Evolutionary conservation across 129 eudicot species (phyloP), one percentile per base, ranked within the genome.

Genomic region (Calendula officinalis): DNA sequence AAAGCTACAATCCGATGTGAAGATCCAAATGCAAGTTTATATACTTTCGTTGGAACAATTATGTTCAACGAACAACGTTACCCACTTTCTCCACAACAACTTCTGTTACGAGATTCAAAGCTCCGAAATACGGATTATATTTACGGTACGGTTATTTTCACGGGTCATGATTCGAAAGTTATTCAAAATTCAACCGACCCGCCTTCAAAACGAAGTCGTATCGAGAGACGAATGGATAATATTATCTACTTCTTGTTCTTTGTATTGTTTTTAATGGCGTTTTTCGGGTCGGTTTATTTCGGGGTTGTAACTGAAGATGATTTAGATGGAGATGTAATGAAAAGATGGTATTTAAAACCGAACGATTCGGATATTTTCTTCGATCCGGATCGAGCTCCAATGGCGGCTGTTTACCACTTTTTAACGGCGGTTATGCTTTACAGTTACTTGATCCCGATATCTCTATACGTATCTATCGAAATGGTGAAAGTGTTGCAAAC

Each of bases 131-230:
- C 90, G 0, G 76, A 72, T 43, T 67, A 74, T 66, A 51, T 84
- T 4, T 84, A 84, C 63, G 90, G 90, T 45, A 81, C 63, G 22
- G 86, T 81, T 3, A 78, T 84, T 12, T 84, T 84, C 70, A 77
- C 90, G 5, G 90, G 90, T 43, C 84, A 63, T 5, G 90, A 84
- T 46, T 74, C 81, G 10, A 84, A 84, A 60, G 90, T 81, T 4
- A 70, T 84, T 42, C 86, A 81, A 43, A 84, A 84, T 55, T 49
- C 98, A 3, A 87, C 94, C 0, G 90, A 75, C 33, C 94, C 96
- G 3, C 98, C 98, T 56, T 91, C 98, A 41, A 91, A 87, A 77
- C 78, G 98, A 67, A 91, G 98, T 77, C 74, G 74, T 48, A 76
- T 91, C n/a, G 98, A 91, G 83, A 82, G 61, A 70, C 75, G 85